Conservation (phyloP, 192 early-diverging fungal species). For the Podila clonocystis region DNA sequence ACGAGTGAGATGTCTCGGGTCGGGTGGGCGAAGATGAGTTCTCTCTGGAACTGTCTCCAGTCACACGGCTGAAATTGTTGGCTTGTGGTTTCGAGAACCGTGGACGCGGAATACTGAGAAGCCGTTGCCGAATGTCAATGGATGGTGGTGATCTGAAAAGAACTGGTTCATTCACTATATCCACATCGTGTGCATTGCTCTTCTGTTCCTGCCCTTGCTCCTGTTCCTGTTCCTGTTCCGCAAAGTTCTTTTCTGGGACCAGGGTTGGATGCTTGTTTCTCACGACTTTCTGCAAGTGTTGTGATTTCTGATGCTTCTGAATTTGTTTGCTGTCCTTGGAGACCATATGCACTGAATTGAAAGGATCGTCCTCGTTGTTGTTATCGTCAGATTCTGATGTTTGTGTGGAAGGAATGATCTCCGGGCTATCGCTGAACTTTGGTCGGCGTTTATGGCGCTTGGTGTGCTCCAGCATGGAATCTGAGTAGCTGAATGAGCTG, state of each 20-base stretch:
- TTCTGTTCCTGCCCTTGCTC: background rate
- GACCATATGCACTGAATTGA: no score
- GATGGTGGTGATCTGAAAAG: constrained; percentile 39
- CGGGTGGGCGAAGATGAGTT: background rate
- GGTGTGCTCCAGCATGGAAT: background rate
- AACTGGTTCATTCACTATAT: constrained; percentile 1
- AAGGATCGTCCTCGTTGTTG: constrained; percentile 1
- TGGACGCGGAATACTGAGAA: constrained; percentile 13
- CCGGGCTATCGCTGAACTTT: background rate
- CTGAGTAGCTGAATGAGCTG: background rate
- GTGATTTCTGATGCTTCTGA: background rate
- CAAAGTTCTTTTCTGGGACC: background rate
- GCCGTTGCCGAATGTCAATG: constrained; percentile 19
- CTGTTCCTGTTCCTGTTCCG: background rate
- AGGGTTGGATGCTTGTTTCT: no score
- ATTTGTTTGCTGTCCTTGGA: background rate
- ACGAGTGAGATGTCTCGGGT: background rate
- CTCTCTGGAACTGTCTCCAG: background rate
- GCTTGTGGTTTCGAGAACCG: constrained; percentile 24
- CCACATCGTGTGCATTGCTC: background rate
- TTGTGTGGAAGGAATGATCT: background rate
- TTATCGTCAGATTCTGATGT: constrained; percentile 3
- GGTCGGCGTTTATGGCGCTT: background rate
- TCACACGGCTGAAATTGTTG: constrained; percentile 15
- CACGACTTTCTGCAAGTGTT: no score